Percentiles rank a stretch among this genome's conserved stretches.
phyloP scores from a whole-genome alignment of 1,284 basidiomycete genomes.

The Mycena sp. region DNA sequence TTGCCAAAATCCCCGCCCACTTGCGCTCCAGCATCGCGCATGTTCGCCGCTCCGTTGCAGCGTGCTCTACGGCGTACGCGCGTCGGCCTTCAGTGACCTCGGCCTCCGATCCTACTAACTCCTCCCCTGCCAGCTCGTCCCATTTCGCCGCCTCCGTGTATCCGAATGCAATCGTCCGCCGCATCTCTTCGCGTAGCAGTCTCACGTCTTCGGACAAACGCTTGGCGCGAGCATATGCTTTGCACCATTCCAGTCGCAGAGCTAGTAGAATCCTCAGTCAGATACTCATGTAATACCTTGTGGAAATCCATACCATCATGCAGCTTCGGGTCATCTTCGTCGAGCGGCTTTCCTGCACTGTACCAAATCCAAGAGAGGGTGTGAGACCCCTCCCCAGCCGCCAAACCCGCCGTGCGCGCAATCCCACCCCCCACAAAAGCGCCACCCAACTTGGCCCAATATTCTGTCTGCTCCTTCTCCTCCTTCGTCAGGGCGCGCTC shows the following conservation, averaged over 20 bases:
- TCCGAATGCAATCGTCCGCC: neutral
- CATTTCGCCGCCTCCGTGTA: neutral
- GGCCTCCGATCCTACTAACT: neutral
- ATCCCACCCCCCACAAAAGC: constrained; percentile 14
- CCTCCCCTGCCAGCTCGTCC: neutral
- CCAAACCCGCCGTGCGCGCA: neutral
- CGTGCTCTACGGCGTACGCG: constrained; percentile 7
- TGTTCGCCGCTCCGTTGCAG: neutral
- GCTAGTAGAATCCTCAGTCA: neutral
- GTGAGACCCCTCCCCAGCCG: neutral
- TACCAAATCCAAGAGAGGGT: neutral
- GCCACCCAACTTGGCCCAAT: neutral
- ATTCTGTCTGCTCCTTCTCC: neutral
- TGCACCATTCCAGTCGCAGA: no score
- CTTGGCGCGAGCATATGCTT: neutral
- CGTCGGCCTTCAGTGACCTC: neutral
- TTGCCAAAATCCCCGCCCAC: neutral
- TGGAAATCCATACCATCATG: no score
- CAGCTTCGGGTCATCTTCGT: no score
- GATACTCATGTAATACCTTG: no score
- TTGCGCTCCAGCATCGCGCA: neutral
- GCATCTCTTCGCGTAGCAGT: neutral
- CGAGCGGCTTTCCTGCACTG: no score
- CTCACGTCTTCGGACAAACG: neutral
- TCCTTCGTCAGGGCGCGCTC: constrained; percentile 13